phyloP scores from a whole-genome alignment of 2,329 filamentous ascomycete genomes.

The Juglanconis oblonga region DNA sequence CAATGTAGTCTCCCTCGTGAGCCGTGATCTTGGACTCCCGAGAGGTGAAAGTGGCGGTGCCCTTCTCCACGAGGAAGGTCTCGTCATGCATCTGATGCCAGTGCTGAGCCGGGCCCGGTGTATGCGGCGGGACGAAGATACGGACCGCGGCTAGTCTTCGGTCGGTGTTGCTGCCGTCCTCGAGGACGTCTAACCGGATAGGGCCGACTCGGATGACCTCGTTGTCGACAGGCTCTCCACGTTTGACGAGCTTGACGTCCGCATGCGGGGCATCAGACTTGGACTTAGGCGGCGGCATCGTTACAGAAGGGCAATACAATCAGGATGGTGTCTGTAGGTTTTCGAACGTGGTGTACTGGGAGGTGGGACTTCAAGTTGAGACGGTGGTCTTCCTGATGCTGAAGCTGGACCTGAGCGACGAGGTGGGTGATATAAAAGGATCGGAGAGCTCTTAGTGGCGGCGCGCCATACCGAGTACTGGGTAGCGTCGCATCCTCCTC shows the following conservation, averaged over 20 bases:
- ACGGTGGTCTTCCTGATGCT: too few relatives aligned
- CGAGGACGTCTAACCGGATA: background rate
- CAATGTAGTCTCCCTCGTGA: slow-evolving; percentile 50
- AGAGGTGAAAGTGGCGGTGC: slow-evolving; percentile 49
- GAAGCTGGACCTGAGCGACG: too few relatives aligned
- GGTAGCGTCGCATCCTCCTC: too few relatives aligned
- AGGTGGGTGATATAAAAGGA: background rate
- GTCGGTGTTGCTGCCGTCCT: slow-evolving; percentile 7
- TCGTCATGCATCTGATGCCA: slow-evolving; percentile 60
- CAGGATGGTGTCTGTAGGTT: too few relatives aligned
- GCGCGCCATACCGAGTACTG: background rate
- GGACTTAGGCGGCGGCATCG: slow-evolving; percentile 2
- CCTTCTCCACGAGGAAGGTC: slow-evolving; percentile 53
- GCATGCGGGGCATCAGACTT: slow-evolving; percentile 3
- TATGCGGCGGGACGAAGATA: slow-evolving; percentile 44
- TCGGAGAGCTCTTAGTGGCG: background rate
- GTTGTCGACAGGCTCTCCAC: background rate
- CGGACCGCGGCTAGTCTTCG: slow-evolving; percentile 31
- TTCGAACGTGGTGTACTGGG: too few relatives aligned
- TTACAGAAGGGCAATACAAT: background rate
- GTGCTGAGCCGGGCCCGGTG: slow-evolving; percentile 44
- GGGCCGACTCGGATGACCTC: background rate
- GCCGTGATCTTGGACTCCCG: slow-evolving; percentile 45
- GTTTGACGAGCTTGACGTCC: slow-evolving; percentile 2
- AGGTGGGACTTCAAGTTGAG: too few relatives aligned